Conservation (phyloP, 164 flowering plant species). For the Vitis rupestris region DNA sequence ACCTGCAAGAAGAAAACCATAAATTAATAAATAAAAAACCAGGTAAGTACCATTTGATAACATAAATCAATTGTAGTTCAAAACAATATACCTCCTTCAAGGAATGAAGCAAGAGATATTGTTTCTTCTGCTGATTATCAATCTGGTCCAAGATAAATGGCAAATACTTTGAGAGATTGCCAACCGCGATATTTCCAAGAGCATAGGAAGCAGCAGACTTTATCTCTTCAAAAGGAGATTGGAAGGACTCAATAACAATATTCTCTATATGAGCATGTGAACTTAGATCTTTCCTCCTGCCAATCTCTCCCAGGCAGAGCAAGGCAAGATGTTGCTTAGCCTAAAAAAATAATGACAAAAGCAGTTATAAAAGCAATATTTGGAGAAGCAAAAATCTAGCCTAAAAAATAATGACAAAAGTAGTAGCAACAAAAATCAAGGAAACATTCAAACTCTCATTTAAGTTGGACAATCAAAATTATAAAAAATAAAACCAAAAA, state of each 20-base stretch:
- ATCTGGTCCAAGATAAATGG: conserved; percentile 98
- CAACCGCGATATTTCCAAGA: conserved; percentile 97
- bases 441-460: not conserved
- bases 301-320: conserved; percentile 97
- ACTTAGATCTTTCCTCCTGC: conserved; percentile 92
- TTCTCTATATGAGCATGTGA: conserved; percentile 81
- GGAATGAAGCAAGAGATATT: conserved; percentile 94
- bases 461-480: too few species aligned
- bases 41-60: too few species aligned
- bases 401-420: not conserved
- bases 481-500: too few species aligned
- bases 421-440: not conserved
- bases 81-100: conserved; percentile 76
- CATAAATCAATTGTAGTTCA: not conserved
- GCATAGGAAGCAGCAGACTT: conserved; percentile 99
- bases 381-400: not conserved
- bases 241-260: conserved; percentile 93
- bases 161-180: conserved; percentile 85
- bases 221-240: conserved; percentile 97
- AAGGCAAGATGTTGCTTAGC: conserved; percentile 93
- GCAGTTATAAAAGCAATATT: not conserved
- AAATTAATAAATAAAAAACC: not conserved
- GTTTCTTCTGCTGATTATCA: conserved; percentile 98
- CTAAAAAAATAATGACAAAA: conserved; percentile 31
- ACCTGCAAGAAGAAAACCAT: conserved; percentile 52